phyloP scores from a whole-genome alignment of 192 early-diverging fungal species.

The Backusella australiensis region DNA sequence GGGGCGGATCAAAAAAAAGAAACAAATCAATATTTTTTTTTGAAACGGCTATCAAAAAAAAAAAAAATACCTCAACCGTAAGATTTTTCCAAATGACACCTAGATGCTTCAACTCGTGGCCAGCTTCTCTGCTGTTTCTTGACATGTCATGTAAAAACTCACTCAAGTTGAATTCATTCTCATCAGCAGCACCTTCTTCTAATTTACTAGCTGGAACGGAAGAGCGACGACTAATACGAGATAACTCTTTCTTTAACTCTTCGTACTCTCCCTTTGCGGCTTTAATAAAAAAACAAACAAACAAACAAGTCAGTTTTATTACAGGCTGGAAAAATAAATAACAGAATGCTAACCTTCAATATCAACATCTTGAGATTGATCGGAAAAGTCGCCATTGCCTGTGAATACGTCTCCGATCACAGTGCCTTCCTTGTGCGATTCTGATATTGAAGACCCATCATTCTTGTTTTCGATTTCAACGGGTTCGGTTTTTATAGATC shows the following conservation, averaged over 20 bases:
- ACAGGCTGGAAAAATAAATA: not conserved
- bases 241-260: constrained; percentile 24
- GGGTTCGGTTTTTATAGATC: not conserved
- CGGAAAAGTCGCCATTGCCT: not conserved
- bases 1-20: constrained; percentile 1
- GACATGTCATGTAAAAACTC: constrained; percentile 24
- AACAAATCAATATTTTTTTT: not conserved
- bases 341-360: not conserved
- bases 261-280: constrained; percentile 28
- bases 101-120: constrained; percentile 14
- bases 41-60: constrained; percentile 1
- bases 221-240: constrained; percentile 21
- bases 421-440: not conserved
- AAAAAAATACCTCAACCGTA: constrained; percentile 16
- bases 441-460: not conserved
- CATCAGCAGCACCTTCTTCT: constrained; percentile 23
- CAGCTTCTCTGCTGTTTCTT: constrained; percentile 1
- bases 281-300: not conserved
- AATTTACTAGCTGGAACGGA: constrained; percentile 15
- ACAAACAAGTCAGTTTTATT: constrained; percentile 1
- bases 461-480: not conserved
- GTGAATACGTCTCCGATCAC: not conserved
- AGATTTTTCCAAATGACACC: constrained; percentile 35
- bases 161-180: constrained; percentile 31
- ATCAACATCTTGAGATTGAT: not conserved